Conservation (phyloP, 1,284 basidiomycete genomes). For the Ustilago hordei region DNA sequence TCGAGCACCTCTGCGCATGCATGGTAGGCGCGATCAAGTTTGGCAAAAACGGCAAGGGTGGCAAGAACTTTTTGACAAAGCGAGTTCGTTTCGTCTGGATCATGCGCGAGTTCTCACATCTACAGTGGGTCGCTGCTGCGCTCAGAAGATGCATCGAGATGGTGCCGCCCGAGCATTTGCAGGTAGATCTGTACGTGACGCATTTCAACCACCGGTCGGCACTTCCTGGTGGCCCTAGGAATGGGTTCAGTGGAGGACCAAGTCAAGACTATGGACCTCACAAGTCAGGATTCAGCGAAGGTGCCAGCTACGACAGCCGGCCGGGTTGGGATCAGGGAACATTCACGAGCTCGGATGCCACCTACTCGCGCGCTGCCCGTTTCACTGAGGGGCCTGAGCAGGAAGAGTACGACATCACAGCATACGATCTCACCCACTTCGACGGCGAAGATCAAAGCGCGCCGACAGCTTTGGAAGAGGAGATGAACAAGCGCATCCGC, state of each 20-base stretch:
- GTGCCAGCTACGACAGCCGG: conserved; percentile 18
- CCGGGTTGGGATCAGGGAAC: conserved; percentile 8
- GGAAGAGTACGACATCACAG: conserved; percentile 72
- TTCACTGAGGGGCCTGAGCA: conserved; percentile 71
- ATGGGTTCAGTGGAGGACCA: conserved; percentile 10
- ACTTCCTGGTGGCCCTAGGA: conserved; percentile 10
- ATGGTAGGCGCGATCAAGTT: conserved; percentile 71
- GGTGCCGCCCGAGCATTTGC: conserved; percentile 75
- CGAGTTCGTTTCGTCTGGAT: conserved; percentile 86
- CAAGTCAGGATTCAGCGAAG: conserved; percentile 15
- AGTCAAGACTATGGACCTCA: conserved; percentile 16
- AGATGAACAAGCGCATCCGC: conserved; percentile 76
- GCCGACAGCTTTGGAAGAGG: conserved; percentile 75
- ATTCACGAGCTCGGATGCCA: conserved; percentile 14
- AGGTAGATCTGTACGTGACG: conserved; percentile 82
- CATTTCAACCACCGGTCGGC: conserved; percentile 57
- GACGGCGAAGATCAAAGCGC: conserved; percentile 79
- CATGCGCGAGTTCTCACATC: conserved; percentile 82
- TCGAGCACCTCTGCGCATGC: conserved; percentile 79
- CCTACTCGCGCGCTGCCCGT: conserved; percentile 35
- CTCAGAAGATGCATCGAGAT: conserved; percentile 78
- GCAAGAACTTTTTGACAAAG: conserved; percentile 73
- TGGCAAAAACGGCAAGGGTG: conserved; percentile 60
- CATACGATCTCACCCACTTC: conserved; percentile 82
- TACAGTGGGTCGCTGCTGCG: conserved; percentile 83